Conservation (phyloP, 768 basidiomycete genomes). For the Trametopsis cervina region DNA sequence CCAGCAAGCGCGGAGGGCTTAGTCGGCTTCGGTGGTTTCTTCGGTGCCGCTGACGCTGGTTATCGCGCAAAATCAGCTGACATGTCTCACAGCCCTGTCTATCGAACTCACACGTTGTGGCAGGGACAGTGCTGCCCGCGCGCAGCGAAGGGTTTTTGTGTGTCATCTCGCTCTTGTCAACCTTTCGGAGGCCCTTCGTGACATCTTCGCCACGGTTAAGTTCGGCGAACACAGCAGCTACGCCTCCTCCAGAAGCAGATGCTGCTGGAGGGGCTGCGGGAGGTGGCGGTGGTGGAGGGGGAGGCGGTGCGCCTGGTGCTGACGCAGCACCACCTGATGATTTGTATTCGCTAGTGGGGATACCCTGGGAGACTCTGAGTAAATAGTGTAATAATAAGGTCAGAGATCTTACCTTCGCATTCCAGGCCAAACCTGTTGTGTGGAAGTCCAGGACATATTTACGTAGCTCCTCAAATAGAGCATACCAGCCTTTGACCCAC, state of each 20-base stretch:
- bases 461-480: constrained; percentile 68
- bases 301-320: constrained; percentile 47
- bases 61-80: background rate
- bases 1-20: constrained; percentile 80
- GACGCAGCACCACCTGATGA: constrained; percentile 27
- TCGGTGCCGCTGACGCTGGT: constrained; percentile 22
- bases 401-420: constrained; percentile 50
- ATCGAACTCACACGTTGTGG: constrained; percentile 17
- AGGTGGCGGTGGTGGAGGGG: constrained; percentile 35
- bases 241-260: constrained; percentile 40
- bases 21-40: constrained; percentile 71
- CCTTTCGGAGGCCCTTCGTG: constrained; percentile 87
- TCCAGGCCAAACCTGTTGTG: constrained; percentile 86
- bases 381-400: background rate
- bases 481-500: constrained; percentile 74
- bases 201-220: constrained; percentile 87
- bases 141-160: constrained; percentile 95
- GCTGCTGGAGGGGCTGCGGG: constrained; percentile 27
- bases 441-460: constrained; percentile 84
- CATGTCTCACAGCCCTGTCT: background rate
- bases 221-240: constrained; percentile 81
- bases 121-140: constrained; percentile 43
- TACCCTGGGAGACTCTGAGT: constrained; percentile 34
- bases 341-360: constrained; percentile 49
- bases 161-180: constrained; percentile 95